phyloP scores from a whole-genome alignment of 108 stramenopile genomes.

The Fragilaria crotonensis region DNA sequence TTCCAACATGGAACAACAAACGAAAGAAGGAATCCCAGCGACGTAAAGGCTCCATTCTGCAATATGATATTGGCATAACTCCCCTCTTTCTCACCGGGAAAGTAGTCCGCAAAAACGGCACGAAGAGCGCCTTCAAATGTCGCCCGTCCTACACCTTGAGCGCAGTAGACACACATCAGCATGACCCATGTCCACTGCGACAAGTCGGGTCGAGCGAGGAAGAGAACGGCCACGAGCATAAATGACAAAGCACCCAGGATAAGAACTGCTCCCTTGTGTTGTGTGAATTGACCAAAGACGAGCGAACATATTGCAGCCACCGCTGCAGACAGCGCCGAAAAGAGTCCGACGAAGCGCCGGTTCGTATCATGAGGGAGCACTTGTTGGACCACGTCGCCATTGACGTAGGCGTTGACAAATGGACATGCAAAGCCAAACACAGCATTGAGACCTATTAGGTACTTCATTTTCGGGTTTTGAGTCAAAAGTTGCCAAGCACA shows the following conservation, averaged over 20 bases:
- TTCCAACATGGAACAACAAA: conserved; percentile 25
- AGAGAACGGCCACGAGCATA: conserved; percentile 44
- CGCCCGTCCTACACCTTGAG: conserved; percentile 68
- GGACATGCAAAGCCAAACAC: conserved; percentile 65
- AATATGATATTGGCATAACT: conserved; percentile 83
- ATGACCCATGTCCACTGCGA: conserved; percentile 26
- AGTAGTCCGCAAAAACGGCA: conserved; percentile 75
- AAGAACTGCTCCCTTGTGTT: conserved; percentile 46
- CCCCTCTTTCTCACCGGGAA: conserved; percentile 60
- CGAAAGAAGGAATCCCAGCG: conserved; percentile 58
- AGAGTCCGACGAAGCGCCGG: conserved; percentile 52
- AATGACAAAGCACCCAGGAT: conserved; percentile 53
- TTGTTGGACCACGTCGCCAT: conserved; percentile 59
- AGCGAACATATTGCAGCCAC: conserved; percentile 56
- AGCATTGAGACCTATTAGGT: conserved; percentile 66
- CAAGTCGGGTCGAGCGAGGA: conserved; percentile 40
- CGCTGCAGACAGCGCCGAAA: conserved; percentile 37
- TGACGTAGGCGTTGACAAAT: conserved; percentile 65
- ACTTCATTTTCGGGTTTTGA: conserved; percentile 71
- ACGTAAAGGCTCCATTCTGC: conserved; percentile 66
- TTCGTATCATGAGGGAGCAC: conserved; percentile 48
- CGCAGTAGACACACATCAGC: conserved; percentile 47
- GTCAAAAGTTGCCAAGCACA: conserved; percentile 50
- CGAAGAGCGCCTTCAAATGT: conserved; percentile 78
- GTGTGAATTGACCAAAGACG: conserved; percentile 36